Evolutionary conservation across 495 filamentous ascomycete species (phyloP), one percentile per base, ranked within the genome.

Genomic region (Pyrenula aspistea): DNA sequence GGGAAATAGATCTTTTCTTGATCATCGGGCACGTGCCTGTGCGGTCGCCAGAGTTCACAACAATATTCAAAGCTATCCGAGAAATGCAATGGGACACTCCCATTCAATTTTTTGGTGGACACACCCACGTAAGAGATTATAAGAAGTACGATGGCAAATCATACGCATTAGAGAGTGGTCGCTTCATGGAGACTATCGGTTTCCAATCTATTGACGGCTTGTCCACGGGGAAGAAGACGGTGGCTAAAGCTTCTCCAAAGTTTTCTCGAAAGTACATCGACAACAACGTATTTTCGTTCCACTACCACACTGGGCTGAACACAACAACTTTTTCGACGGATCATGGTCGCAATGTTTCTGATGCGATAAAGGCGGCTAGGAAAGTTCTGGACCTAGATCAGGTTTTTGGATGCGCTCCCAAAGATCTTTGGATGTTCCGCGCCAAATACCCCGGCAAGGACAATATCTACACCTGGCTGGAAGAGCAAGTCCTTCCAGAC

Each of bases 111-210:
- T 90, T 98, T 55, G 92, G 89, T 51, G 93, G 93, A 2, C 93
- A 98, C 64, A 81, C 83, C 23, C 93, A 98, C 65, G 86, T 96
- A 49, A 82, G 93, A 2, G 90, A 98, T 62, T 93, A 86, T 64
- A 81, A 76, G 19, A 79, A 80, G 53, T 97, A 87, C 63, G 93
- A 97, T 65, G 72, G 76, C 50, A 87, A 85, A 59, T 86, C 91
- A 1, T 86, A 84, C 57, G 93, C 83, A 0, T 70, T 98, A 12
- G 90, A 91, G 25, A 91, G 87, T 63, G 93, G 93, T n/a, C 79
- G 92, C 1, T 98, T 96, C 68, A 90, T 96, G 79, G 93, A 98
- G 71, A 97, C 94, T n/a, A 83, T 96, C 53, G 93, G 93, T 2
- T 98, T 91, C 74, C 80, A 94, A 81, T 94, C 91, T 10, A 85